These are phyloP conservation scores for Puccinia polysora DNA, from an alignment of 1,284 basidiomycete genomes.

Conservation along the genomic window DNA sequence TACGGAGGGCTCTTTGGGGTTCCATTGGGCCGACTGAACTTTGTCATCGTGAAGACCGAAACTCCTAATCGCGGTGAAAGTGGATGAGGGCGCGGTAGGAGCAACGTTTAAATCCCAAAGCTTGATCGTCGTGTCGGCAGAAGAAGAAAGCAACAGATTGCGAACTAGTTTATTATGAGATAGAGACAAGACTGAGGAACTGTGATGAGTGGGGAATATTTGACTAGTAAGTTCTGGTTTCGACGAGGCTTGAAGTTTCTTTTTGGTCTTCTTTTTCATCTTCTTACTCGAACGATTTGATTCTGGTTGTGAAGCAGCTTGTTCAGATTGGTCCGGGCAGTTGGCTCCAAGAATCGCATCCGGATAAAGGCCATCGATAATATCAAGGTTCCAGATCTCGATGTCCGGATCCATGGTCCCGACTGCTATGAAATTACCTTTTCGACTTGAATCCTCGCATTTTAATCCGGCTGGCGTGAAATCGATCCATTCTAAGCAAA, in stretches of 20 bases:
- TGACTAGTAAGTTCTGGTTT: background rate
- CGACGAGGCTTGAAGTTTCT: conserved; percentile 56
- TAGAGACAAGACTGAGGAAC: conserved; percentile 84
- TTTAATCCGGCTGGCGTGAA: conserved; percentile 65
- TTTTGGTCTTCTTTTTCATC: conserved; percentile 72
- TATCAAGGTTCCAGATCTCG: conserved; percentile 95
- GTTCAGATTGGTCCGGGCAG: conserved; percentile 20
- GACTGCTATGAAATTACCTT: conserved; percentile 91
- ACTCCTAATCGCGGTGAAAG: conserved; percentile 65
- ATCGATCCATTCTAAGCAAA: conserved; percentile 98
- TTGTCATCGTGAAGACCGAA: conserved; percentile 90
- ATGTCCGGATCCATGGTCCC: conserved; percentile 97
- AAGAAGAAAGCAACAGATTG: conserved; percentile 84
- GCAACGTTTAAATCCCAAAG: conserved; percentile 84
- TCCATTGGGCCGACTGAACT: conserved; percentile 98
- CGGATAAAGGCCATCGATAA: conserved; percentile 90
- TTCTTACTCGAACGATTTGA: conserved; percentile 64
- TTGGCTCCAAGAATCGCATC: conserved; percentile 72
- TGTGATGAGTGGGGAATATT: conserved; percentile 65
- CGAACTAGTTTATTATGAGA: conserved; percentile 87
- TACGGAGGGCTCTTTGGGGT: conserved; percentile 75
- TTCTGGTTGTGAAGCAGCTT: conserved; percentile 54
- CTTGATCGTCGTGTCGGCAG: conserved; percentile 92
- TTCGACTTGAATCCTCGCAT: conserved; percentile 46
- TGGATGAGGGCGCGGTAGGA: conserved; percentile 57